Evolutionary conservation across 2,329 filamentous ascomycete species (phyloP).

Genomic region (Zymoseptoria brevis): DNA sequence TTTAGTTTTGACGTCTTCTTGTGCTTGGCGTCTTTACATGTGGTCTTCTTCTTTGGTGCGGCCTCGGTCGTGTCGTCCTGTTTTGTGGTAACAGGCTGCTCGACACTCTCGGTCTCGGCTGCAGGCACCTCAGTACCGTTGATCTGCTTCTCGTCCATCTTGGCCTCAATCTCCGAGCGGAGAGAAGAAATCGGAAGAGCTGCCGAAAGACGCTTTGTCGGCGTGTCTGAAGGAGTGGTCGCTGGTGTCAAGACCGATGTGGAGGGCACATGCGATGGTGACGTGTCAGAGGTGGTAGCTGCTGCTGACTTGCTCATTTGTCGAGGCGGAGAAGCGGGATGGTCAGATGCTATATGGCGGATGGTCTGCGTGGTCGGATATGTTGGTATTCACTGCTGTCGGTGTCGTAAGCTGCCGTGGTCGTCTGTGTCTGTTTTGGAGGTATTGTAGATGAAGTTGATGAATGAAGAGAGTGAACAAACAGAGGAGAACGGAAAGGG

Average conservation of each 20-base stretch:
- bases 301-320: not conserved
- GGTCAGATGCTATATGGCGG: not conserved
- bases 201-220: slow-evolving; percentile 6
- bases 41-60: slow-evolving; percentile 1
- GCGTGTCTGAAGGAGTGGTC: slow-evolving; percentile 21
- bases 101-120: slow-evolving; percentile 7
- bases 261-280: not conserved
- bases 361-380: not conserved
- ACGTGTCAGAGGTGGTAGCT: not conserved
- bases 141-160: slow-evolving; percentile 23
- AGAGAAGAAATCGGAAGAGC: slow-evolving; percentile 11
- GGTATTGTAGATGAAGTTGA: not conserved
- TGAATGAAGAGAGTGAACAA: not conserved
- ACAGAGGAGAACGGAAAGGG: not conserved
- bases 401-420: not conserved
- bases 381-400: not conserved
- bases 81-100: slow-evolving; percentile 9
- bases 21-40: slow-evolving; percentile 13
- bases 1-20: slow-evolving; percentile 18
- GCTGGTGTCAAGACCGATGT: slow-evolving; percentile 16
- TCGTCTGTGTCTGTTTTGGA: not conserved
- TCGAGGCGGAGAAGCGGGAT: not conserved
- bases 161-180: slow-evolving; percentile 13
- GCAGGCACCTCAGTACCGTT: slow-evolving; percentile 12
- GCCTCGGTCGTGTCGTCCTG: not conserved